These are phyloP conservation scores for Hemileia vastatrix DNA, from an alignment of 1,284 basidiomycete genomes.

Conservation along the genomic window DNA sequence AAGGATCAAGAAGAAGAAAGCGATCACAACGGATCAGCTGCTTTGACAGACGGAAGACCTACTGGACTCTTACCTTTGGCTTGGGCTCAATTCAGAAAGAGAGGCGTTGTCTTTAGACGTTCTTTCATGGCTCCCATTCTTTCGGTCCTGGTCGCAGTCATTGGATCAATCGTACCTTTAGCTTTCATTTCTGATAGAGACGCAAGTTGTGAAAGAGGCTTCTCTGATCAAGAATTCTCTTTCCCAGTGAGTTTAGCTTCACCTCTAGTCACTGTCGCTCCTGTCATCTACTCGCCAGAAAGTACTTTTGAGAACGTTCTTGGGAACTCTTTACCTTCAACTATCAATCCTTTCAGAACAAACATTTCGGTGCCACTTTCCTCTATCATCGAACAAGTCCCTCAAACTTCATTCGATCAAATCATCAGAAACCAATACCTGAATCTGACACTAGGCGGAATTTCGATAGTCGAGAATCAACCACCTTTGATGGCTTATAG, in stretches of 20 bases:
- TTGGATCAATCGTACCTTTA: conserved; percentile 57
- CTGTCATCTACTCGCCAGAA: conserved; percentile 50
- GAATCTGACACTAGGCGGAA: too few species aligned
- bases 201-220: conserved; percentile 49
- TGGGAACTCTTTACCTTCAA: too few species aligned
- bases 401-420: too few species aligned
- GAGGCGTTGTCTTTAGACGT: conserved; percentile 56
- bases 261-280: conserved; percentile 47
- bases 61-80: conserved; percentile 55
- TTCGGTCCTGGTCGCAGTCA: conserved; percentile 55
- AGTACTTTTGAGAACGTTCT: neutral
- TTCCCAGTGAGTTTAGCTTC: conserved; percentile 51
- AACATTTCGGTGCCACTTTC: too few species aligned
- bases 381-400: too few species aligned
- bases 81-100: conserved; percentile 62
- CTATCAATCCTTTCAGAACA: too few species aligned
- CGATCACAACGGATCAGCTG: conserved; percentile 34
- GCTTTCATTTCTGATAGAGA: conserved; percentile 54
- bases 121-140: conserved; percentile 61
- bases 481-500: too few species aligned
- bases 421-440: too few species aligned
- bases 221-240: conserved; percentile 44
- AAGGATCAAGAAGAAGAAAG: conserved; percentile 18
- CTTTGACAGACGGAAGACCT: conserved; percentile 51
- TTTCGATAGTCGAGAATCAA: too few species aligned